Percentiles rank a stretch among this genome's conserved stretches.
These are phyloP conservation scores for Fusarium sp. DNA, from an alignment of 2,329 filamentous ascomycete genomes.

Conservation along the genomic window DNA sequence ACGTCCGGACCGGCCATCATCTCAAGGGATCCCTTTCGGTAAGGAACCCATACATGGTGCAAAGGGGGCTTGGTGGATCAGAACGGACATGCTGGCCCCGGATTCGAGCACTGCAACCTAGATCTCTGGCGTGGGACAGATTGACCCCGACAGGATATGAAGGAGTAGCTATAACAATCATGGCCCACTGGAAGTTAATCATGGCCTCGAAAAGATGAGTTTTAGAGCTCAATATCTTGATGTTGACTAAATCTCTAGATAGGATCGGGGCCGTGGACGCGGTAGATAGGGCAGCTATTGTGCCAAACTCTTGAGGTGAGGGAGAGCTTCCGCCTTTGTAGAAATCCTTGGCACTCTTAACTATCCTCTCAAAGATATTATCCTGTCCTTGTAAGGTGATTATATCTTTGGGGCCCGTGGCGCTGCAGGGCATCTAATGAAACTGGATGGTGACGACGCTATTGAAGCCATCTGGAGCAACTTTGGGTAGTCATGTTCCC, in stretches of 20 bases:
- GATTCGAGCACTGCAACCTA: too few relatives aligned
- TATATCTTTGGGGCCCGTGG: background rate
- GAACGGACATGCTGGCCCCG: too few relatives aligned
- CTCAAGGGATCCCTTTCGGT: too few relatives aligned
- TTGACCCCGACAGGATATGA: too few relatives aligned
- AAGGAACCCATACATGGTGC: too few relatives aligned
- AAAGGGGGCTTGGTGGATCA: too few relatives aligned
- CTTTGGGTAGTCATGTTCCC: background rate
- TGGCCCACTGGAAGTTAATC: too few relatives aligned
- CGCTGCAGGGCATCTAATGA: constrained; percentile 8
- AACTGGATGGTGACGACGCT: background rate
- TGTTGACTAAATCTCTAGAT: background rate
- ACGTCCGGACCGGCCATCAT: too few relatives aligned
- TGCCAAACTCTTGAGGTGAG: background rate
- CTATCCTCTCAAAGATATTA: background rate
- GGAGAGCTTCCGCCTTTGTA: background rate
- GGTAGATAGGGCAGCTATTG: background rate
- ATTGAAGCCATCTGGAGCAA: too few relatives aligned
- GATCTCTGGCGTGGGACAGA: too few relatives aligned
- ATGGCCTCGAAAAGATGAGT: too few relatives aligned
- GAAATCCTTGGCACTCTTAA: background rate
- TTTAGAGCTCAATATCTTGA: background rate
- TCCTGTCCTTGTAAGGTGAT: background rate
- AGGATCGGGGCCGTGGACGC: background rate
- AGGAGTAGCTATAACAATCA: too few relatives aligned